Evolutionary conservation across 306 rosid species (phyloP).

Genomic region (Rosa persica): DNA sequence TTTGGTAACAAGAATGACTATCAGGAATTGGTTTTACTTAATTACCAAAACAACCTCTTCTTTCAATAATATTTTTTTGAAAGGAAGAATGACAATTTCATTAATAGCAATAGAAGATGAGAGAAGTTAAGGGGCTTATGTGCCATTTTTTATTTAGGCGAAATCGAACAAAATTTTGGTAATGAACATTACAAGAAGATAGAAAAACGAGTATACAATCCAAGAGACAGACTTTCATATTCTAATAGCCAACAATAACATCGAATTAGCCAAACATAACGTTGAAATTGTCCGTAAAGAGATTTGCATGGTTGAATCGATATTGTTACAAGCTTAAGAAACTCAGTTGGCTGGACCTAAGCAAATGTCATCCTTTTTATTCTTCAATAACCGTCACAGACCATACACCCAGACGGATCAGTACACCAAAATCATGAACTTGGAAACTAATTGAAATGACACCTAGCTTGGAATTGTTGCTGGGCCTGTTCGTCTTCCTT

Average conservation of each 20-base stretch:
- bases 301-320: not conserved
- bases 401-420: not conserved
- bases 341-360: not conserved
- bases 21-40: too few species aligned
- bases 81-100: too few species aligned
- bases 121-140: too few species aligned
- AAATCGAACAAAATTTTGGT: not conserved
- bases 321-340: not conserved
- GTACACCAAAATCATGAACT: not conserved
- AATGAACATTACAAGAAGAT: not conserved
- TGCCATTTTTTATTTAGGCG: not conserved
- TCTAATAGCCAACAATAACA: not conserved
- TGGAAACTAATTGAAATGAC: not conserved
- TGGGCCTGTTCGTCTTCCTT: not conserved
- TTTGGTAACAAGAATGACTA: too few species aligned
- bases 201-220: not conserved
- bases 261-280: too few species aligned
- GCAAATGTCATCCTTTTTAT: not conserved
- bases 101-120: too few species aligned
- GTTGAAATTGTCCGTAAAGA: too few species aligned
- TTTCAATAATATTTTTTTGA: not conserved
- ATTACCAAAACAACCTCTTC: not conserved
- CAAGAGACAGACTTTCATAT: not conserved
- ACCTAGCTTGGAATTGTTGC: not conserved
- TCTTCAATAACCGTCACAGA: not conserved